Evolutionary conservation across 495 filamentous ascomycete species (phyloP), one percentile per base, ranked within the genome.

Genomic region (Xylaria acuta): DNA sequence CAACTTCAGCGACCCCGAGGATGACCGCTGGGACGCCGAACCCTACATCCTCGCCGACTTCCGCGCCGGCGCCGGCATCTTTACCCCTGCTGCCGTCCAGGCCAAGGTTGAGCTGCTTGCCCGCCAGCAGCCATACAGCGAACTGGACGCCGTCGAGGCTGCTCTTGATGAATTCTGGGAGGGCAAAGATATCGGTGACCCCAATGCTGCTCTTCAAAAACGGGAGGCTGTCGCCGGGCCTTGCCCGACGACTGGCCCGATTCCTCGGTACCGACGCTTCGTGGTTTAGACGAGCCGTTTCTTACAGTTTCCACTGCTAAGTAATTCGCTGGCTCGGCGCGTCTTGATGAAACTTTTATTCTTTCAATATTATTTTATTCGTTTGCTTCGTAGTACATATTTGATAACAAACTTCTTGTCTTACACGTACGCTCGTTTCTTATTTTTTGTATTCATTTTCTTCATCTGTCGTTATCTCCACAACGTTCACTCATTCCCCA

Each of bases 1-100:
- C 16, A 70, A 77, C 40, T 84, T 83, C 73, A 49, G 72, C 6
- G 80, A 81, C 67, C 80, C 79, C 41, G 78, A 80, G 74, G 79
- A 82, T 32, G 62, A 25, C 12, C 70, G 77, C 47, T 77, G 78
- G 79, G 70, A 76, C 20, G 79, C 79, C 12, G 72, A 60, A 62
- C 62, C 69, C 4, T 72, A 18, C 64, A 25, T 51, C 41, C 69
- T 58, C 25, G 51, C 54, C 45, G 69, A 74, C 47, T 66, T 74
- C 51, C 43, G 8, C n/a, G 72, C 69, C 2, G 25, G 72, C 22
- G 38, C 60, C 5, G 72, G 72, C 27, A 59, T 64, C 54, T 72
- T 74, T 51, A 14, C 69, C 9, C 59, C 69, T 36, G 69, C n/a
- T 41, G 63, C 69, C n/a, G 43, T 74, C 40, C 18, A 43, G 12